Conservation (phyloP, 148 eudicot species). For the Amaranthus palmeri region DNA sequence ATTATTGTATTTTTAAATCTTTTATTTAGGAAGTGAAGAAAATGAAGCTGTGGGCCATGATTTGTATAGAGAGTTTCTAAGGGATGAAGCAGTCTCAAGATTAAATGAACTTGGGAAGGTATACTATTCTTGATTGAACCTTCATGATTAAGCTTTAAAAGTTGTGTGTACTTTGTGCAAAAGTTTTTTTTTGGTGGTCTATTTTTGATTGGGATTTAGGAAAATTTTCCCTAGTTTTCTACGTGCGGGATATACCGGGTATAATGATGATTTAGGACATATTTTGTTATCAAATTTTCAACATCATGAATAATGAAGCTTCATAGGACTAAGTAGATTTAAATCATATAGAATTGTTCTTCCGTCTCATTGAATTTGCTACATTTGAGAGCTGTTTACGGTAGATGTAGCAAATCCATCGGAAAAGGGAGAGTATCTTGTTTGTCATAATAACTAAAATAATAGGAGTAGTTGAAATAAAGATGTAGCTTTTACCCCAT, state of each 20-base stretch:
- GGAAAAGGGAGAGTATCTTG: too few species aligned
- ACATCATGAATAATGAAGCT: background rate
- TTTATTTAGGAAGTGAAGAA: constrained; percentile 38
- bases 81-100: constrained; percentile 70
- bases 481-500: background rate
- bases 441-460: too few species aligned
- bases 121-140: background rate
- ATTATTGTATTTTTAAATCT: background rate
- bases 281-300: too few species aligned
- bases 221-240: too few species aligned
- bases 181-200: too few species aligned
- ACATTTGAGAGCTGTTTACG: too few species aligned
- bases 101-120: constrained; percentile 81
- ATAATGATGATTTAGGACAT: too few species aligned
- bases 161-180: too few species aligned
- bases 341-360: background rate
- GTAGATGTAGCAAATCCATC: too few species aligned
- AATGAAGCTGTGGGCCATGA: constrained; percentile 29
- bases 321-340: background rate
- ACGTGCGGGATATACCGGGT: too few species aligned
- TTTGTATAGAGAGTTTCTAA: constrained; percentile 47
- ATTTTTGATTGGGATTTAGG: too few species aligned
- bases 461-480: background rate
- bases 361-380: background rate
- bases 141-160: background rate